Evolutionary conservation across 805 yeast genomes (phyloP).

Genomic region (Yamadazyma scolyti): DNA sequence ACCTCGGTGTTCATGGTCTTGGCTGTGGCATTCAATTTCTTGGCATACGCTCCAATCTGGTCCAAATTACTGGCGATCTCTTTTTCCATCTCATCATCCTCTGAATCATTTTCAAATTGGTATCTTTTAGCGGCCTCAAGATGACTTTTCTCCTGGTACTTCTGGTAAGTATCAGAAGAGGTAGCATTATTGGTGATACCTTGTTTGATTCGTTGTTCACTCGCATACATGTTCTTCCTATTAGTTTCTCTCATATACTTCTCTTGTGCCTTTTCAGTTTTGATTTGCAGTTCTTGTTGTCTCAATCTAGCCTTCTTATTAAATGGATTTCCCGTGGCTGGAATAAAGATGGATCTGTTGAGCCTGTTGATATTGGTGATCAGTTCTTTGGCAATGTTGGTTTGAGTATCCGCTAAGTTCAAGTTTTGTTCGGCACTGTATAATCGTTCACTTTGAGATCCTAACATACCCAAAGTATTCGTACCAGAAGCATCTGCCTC

Average conservation of each 20-base stretch:
- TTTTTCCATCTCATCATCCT: conserved; percentile 88
- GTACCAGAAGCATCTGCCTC: conserved; percentile 45
- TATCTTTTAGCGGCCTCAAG: conserved; percentile 62
- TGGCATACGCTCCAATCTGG: conserved; percentile 65
- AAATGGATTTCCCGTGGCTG: conserved; percentile 78
- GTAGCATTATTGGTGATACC: conserved; percentile 49
- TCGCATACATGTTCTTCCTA: conserved; percentile 53
- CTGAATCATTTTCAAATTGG: conserved; percentile 85
- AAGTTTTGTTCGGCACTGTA: conserved; percentile 76
- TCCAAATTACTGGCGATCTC: conserved; percentile 83
- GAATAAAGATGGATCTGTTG: conserved; percentile 78
- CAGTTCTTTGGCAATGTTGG: conserved; percentile 75
- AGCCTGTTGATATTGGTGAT: conserved; percentile 75
- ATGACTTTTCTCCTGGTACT: conserved; percentile 50
- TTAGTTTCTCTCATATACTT: conserved; percentile 60
- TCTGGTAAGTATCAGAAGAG: conserved; percentile 33
- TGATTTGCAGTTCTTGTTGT: conserved; percentile 68
- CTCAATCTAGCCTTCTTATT: conserved; percentile 72
- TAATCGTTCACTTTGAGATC: conserved; percentile 86
- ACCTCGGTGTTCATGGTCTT: conserved; percentile 72
- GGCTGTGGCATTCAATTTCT: conserved; percentile 71
- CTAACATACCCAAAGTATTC: conserved; percentile 87
- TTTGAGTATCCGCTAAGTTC: conserved; percentile 76
- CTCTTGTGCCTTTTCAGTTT: conserved; percentile 57
- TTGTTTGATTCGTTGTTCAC: conserved; percentile 65